phyloP scores from a whole-genome alignment of 805 yeast genomes.

The Candida sonorensis region DNA sequence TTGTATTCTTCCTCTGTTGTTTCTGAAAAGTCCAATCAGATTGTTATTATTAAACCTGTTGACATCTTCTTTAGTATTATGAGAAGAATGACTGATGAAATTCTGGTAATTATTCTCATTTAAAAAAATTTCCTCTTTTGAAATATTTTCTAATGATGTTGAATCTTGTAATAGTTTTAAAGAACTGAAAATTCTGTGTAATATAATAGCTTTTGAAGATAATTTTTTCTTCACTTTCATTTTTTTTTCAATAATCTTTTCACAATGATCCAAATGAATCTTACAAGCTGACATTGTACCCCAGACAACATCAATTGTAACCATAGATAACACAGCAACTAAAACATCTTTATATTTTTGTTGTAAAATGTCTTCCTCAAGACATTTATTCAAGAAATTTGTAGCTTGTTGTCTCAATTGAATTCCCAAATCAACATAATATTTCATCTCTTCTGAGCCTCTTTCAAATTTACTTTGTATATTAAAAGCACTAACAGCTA shows the following conservation, averaged over 20 bases:
- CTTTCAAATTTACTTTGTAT: constrained; percentile 65
- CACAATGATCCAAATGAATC: constrained; percentile 70
- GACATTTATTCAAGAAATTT: constrained; percentile 53
- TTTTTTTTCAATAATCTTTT: constrained; percentile 62
- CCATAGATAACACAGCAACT: constrained; percentile 81
- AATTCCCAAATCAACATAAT: constrained; percentile 65
- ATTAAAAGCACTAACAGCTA: constrained; percentile 80
- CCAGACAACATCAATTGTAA: constrained; percentile 82
- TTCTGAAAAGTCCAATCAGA: constrained; percentile 20
- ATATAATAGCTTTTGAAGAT: constrained; percentile 66
- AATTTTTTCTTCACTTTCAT: constrained; percentile 58
- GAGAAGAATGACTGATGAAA: constrained; percentile 26
- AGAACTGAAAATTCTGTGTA: constrained; percentile 75
- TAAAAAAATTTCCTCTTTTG: constrained; percentile 27
- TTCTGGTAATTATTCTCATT: constrained; percentile 28
- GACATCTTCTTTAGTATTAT: constrained; percentile 19
- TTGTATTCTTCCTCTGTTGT: constrained; percentile 11
- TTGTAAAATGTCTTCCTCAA: constrained; percentile 40
- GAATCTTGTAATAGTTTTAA: constrained; percentile 72
- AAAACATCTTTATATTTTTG: constrained; percentile 80
- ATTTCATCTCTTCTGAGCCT: constrained; percentile 61
- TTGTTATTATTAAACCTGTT: constrained; percentile 17
- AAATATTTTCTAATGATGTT: constrained; percentile 41
- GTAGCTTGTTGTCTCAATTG: constrained; percentile 71
- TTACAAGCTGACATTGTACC: constrained; percentile 86